Evolutionary conservation across 2,329 filamentous ascomycete species (phyloP).

Genomic region (Sarocladiaceae sp.): DNA sequence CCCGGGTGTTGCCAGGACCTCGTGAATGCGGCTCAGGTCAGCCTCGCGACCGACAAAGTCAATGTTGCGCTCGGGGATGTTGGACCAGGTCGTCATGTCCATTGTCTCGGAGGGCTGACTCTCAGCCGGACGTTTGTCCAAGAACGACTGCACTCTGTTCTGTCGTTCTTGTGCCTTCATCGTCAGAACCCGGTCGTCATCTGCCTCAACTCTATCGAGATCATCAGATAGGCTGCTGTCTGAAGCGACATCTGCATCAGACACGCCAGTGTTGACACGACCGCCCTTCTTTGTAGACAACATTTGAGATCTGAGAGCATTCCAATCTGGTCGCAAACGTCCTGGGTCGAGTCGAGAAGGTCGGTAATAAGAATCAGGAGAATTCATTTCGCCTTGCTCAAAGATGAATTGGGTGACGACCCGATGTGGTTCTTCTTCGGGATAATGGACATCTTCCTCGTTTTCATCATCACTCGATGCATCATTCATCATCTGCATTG

Average conservation of each 20-base stretch:
- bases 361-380: background rate
- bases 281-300: background rate
- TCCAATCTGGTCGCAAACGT: background rate
- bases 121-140: background rate
- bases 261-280: background rate
- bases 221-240: slow-evolving; percentile 2
- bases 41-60: slow-evolving; percentile 1
- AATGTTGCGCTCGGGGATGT: slow-evolving; percentile 1
- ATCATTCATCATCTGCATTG: background rate
- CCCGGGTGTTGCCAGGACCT: background rate
- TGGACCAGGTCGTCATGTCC: background rate
- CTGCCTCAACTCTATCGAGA: background rate
- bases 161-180: background rate
- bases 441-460: background rate
- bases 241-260: background rate
- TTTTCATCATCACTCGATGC: background rate
- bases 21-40: background rate
- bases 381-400: background rate
- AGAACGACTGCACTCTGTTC: background rate
- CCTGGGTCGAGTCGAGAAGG: background rate
- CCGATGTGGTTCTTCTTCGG: background rate
- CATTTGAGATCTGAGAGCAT: background rate
- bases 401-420: background rate
- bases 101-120: background rate
- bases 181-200: background rate